Base-by-base conservation (phyloP, 176 grass and related monocot species). In the Typha latifolia region DNA sequence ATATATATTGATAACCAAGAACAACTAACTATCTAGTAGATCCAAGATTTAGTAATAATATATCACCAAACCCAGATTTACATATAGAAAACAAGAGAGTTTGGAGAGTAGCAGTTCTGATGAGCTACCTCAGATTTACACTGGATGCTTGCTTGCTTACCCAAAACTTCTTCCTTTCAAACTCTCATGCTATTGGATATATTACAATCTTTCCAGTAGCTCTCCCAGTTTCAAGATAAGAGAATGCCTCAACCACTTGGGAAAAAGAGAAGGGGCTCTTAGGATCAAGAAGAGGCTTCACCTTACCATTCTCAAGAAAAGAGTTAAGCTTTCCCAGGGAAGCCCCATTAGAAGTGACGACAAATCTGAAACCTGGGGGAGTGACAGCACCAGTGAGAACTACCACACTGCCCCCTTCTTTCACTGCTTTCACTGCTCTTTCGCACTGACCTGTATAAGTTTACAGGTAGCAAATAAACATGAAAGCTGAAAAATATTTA, bases 161-260 rank as follows among this genome's bases (percentile, higher is more conserved):
- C 51, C 12, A 55, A 55, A 55, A 16, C 51, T 16, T 19, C 53
- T 59, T 21, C 20, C 16, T 59, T 59, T 22, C 5, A 4, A 37
- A 61, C 3, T 32, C 66, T 84, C 65, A 99, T 61, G 86, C 80
- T 49, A 99, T 79, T 12, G 86, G 94, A 21, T 73, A 90, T 34
- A 97, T 69, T 26, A 93, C 81, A 20, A 99, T 81, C 79, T 93
- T 99, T n/a, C 89, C 89, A 0, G 71, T 74, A 52, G 89, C 86
- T 52, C 94, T 72, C 5, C 94, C 94, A 12, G 89, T 83, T 76
- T 93, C 94, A 15, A 99, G 94, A 77, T 93, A 81, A 14, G 81
- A 85, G 77, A 99, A 93, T 6, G 94, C 89, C 67, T 90, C 89
- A 5, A 71, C 81, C 15, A 87, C 59, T 70, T 90, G 81, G 10